Percentiles rank a stretch among this genome's conserved stretches.
phyloP scores from a whole-genome alignment of 2,329 filamentous ascomycete species.

The Alternaria solani region DNA sequence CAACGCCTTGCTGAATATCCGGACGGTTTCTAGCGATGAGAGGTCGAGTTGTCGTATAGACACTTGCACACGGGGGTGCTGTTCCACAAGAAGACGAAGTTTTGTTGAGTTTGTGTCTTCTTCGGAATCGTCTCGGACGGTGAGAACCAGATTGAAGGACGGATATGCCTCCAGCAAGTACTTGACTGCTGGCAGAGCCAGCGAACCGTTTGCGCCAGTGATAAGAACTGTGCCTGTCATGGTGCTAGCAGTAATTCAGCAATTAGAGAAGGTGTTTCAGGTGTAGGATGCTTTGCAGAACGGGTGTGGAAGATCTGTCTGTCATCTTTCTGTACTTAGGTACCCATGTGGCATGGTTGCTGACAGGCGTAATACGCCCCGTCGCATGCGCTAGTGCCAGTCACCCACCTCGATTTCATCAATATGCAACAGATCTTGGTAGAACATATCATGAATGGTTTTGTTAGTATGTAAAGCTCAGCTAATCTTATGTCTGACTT shows the following conservation, averaged over 20 bases:
- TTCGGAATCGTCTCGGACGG: constrained; percentile 28
- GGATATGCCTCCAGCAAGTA: constrained; percentile 27
- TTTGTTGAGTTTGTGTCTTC: constrained; percentile 28
- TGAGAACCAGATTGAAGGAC: constrained; percentile 21
- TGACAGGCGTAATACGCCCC: not conserved
- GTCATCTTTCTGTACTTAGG: not conserved
- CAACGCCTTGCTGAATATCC: constrained; percentile 19
- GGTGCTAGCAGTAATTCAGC: not conserved
- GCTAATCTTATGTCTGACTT: not conserved
- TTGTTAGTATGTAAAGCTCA: not conserved
- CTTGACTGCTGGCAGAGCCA: constrained; percentile 28
- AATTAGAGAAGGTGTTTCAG: not conserved
- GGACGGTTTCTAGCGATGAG: constrained; percentile 18
- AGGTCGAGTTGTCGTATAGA: constrained; percentile 30
- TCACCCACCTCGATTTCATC: not conserved
- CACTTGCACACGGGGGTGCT: constrained; percentile 14
- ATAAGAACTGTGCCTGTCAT: constrained; percentile 6
- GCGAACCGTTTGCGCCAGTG: constrained; percentile 37
- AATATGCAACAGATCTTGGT: not conserved
- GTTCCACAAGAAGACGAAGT: constrained; percentile 17
- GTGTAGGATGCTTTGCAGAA: not conserved
- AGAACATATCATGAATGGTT: not conserved
- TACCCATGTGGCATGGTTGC: not conserved
- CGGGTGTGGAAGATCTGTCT: not conserved
- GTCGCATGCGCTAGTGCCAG: not conserved